Evolutionary conservation across 2,329 filamentous ascomycete species (phyloP).

Genomic region (Ilyonectria sp.): DNA sequence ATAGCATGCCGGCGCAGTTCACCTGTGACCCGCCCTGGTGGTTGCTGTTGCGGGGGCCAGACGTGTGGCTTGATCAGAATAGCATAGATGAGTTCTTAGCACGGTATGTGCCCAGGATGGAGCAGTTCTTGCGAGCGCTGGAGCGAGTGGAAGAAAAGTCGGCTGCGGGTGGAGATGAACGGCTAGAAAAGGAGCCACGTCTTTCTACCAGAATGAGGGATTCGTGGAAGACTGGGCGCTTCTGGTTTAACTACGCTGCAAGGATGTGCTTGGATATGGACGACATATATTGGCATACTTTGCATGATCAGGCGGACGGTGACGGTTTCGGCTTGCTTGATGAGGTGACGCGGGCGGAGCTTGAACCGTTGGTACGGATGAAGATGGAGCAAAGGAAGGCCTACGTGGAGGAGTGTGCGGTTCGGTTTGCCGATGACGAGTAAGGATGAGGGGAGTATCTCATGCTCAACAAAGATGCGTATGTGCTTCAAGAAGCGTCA

Average conservation of each 20-base stretch:
- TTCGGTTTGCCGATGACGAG: too few species aligned
- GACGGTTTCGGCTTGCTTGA: constrained; percentile 43
- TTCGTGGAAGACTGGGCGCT: constrained; percentile 52
- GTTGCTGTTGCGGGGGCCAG: neutral
- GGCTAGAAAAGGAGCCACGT: neutral
- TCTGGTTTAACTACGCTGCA: constrained; percentile 57
- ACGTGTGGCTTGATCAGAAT: neutral
- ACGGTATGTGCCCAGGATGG: constrained; percentile 1
- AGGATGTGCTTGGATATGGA: constrained; percentile 56
- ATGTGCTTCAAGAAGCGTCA: too few species aligned
- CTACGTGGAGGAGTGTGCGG: constrained; percentile 48
- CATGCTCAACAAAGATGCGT: too few species aligned
- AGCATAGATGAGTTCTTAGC: neutral
- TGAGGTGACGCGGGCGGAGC: constrained; percentile 41
- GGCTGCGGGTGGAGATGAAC: neutral
- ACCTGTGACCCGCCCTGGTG: neutral
- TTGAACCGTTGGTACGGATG: constrained; percentile 43
- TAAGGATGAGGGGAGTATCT: too few species aligned
- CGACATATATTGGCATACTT: constrained; percentile 50
- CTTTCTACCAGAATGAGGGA: constrained; percentile 52
- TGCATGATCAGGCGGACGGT: constrained; percentile 41
- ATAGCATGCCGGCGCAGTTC: constrained; percentile 9
- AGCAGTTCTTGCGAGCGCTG: constrained; percentile 1
- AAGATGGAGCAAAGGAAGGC: constrained; percentile 51
- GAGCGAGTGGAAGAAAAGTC: neutral